Evolutionary conservation across 306 rosid species (phyloP), one percentile per base, ranked within the genome.

Genomic region (Hippophae tibetana): DNA sequence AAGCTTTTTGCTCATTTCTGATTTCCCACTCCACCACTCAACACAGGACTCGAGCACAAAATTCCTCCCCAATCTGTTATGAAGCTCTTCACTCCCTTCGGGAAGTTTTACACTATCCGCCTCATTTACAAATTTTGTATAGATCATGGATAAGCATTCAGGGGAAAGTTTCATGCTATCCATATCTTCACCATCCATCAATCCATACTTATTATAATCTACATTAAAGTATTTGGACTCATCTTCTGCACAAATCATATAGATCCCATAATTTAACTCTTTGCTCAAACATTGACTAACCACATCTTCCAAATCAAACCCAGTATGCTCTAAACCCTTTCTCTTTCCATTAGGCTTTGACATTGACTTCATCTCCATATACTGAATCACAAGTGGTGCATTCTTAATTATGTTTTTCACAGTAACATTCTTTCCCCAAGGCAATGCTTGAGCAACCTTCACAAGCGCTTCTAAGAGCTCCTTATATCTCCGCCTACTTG

Each of bases 21-120:
- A 83, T 61, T 83, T 76, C 25, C 90, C 97, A 71, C 74, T 61
- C 97, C 95, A 89, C 95, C 97, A 89, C 54, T 89, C 82, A 1
- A 74, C 47, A 58, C 86, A 78, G 0, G 63, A 73, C 9, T 23
- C 66, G 59, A 69, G 57, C 55, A 70, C 79, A 46, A 69, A 38
- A 41, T 40, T 53, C 23, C 57, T 46, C 45, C 46, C 58, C 60
- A 56, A 65, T 45, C 70, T 76, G 60, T 64, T 60, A 47, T 40
- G 67, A 66, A 64, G 61, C 57, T 52, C 69, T 14, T 7, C 72
- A 46, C 40, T 61, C 60, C 56, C 84, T 9, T 61, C 67, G 8
- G 65, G 66, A 12, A 51, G 55, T 65, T 69, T 76, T 3, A 49
- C 61, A 26, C 31, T 10, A 47, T 27, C 56, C 55, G 55, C 51